Evolutionary conservation across 768 basidiomycete species (phyloP).

Genomic region (Phaeolepiota aurea): DNA sequence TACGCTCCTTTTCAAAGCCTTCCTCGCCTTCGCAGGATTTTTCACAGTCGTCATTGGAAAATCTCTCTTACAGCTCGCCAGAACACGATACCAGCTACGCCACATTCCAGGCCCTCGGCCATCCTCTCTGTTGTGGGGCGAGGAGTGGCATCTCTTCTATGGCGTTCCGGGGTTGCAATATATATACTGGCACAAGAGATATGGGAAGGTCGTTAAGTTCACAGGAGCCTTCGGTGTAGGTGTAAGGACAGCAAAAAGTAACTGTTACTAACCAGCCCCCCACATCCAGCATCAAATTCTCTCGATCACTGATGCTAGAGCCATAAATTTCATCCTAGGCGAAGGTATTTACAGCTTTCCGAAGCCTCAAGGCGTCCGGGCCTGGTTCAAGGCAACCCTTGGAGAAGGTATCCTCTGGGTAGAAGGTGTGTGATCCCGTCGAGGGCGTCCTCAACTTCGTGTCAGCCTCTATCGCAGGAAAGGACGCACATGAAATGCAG

Average conservation of each 20-base stretch:
- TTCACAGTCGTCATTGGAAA: neutral
- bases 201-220: slow-evolving; percentile 47
- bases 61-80: no score
- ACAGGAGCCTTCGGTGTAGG: slow-evolving; percentile 50
- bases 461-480: slow-evolving; percentile 25
- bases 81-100: slow-evolving; percentile 16
- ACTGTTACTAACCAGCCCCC: no score
- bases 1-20: neutral
- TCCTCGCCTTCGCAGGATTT: neutral
- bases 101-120: slow-evolving; percentile 44
- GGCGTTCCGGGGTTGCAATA: slow-evolving; percentile 45
- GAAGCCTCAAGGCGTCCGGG: slow-evolving; percentile 53
- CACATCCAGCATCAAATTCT: slow-evolving; percentile 42
- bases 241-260: slow-evolving; percentile 1
- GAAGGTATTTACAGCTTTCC: slow-evolving; percentile 52
- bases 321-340: slow-evolving; percentile 46
- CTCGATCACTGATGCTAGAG: slow-evolving; percentile 45
- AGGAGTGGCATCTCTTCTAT: slow-evolving; percentile 50
- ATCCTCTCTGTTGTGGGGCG: slow-evolving; percentile 50
- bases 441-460: slow-evolving; percentile 1
- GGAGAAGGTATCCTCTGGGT: slow-evolving; percentile 62
- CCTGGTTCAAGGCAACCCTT: slow-evolving; percentile 53
- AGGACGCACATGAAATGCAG: slow-evolving; percentile 47
- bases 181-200: slow-evolving; percentile 41
- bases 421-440: slow-evolving; percentile 43